Percentiles rank a stretch among this genome's conserved stretches.
phyloP scores from a whole-genome alignment of 371 early-diverging fungal genomes.

The Zychaea mexicana region DNA sequence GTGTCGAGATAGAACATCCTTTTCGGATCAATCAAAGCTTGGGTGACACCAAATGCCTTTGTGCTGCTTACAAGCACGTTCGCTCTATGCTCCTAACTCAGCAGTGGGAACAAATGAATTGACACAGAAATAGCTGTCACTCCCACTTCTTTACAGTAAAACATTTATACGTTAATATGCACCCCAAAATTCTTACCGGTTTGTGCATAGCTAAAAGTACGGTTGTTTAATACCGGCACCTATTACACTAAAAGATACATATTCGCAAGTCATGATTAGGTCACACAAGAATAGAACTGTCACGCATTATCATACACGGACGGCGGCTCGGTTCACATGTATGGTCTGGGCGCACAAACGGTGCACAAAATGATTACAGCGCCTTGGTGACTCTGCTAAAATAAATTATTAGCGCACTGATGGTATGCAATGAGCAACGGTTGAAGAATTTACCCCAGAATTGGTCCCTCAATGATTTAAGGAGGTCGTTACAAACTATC shows the following conservation, averaged over 20 bases:
- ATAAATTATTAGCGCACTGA: no score
- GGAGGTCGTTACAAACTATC: no score
- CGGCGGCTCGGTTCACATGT: background rate
- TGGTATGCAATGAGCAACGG: no score
- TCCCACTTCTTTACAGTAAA: background rate
- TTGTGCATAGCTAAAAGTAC: background rate
- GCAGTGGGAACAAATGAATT: background rate
- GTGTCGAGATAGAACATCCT: background rate
- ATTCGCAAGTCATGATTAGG: no score
- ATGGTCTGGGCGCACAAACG: background rate
- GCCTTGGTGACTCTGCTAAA: background rate
- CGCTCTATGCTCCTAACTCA: background rate
- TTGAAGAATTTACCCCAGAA: no score
- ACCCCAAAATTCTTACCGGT: no score
- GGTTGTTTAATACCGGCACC: background rate
- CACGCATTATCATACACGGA: no score
- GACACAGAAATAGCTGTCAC: background rate
- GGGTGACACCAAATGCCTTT: background rate
- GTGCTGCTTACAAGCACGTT: background rate
- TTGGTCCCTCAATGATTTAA: no score
- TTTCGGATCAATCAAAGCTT: background rate
- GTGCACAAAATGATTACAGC: background rate
- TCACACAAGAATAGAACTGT: no score
- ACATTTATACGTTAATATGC: background rate
- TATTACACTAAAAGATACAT: background rate